phyloP scores from a whole-genome alignment of 2,329 filamentous ascomycete species.

The Metarhizium sp. region DNA sequence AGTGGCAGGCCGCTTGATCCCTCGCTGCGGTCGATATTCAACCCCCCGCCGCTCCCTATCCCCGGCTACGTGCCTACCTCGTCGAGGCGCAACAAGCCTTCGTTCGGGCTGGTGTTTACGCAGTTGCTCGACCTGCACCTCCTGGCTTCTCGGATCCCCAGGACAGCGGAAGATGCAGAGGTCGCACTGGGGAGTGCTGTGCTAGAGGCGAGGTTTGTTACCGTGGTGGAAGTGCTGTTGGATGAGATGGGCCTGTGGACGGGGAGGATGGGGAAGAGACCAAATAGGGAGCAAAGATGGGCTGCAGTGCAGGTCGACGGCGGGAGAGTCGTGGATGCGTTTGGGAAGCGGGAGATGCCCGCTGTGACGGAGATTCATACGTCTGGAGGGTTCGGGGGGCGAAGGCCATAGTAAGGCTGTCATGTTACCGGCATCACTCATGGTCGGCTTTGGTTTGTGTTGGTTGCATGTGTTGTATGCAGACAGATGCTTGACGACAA shows the following conservation, averaged over 20 bases:
- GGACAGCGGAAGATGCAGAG: slow-evolving; percentile 29
- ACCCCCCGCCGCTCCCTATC: slow-evolving; percentile 18
- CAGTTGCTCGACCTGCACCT: slow-evolving; percentile 47
- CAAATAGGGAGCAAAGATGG: slow-evolving; percentile 44
- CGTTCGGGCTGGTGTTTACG: slow-evolving; percentile 44
- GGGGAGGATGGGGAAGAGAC: slow-evolving; percentile 18
- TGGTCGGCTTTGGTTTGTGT: neutral
- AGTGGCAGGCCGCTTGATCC: slow-evolving; percentile 21
- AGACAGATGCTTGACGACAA: neutral
- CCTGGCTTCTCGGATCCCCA: slow-evolving; percentile 36
- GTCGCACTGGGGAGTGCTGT: neutral
- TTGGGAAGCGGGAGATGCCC: slow-evolving; percentile 12
- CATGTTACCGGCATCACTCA: neutral
- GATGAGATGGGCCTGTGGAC: slow-evolving; percentile 41
- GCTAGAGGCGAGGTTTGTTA: slow-evolving; percentile 18
- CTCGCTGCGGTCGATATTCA: slow-evolving; percentile 42
- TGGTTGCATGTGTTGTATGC: too few relatives aligned
- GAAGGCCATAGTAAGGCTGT: neutral
- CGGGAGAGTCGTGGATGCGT: slow-evolving; percentile 29
- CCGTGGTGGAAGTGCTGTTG: slow-evolving; percentile 41
- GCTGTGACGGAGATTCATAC: slow-evolving; percentile 4
- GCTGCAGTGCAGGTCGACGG: slow-evolving; percentile 33
- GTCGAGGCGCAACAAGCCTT: slow-evolving; percentile 32
- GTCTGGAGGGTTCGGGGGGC: slow-evolving; percentile 7
- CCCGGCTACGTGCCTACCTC: slow-evolving; percentile 10